Evolutionary conservation across 257 asterid species (phyloP), one percentile per base, ranked within the genome.

Genomic region (Solanum sejunctum): DNA sequence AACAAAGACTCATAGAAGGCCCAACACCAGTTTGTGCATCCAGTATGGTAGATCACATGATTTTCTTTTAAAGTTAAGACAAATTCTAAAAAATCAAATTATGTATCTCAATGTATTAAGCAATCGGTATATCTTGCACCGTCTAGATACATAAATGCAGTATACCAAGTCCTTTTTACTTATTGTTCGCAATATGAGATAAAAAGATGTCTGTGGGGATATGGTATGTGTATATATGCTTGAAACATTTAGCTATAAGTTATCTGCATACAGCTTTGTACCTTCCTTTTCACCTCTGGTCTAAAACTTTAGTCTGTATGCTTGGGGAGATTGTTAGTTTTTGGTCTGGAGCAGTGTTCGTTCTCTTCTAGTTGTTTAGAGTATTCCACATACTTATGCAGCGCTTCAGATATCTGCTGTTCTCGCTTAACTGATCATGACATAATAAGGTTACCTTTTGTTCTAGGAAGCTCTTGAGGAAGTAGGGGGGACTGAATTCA

Each of bases 381-480:
- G 13, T 49, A 51, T 51, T 3, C 12, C 23, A 51, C 36, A 77
- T 12, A 23, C 63, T 23, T 77, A 4, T 61, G 39, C 85, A 6
- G 26, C 54, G 1, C 36, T 63, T 49, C 32, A 28, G 80, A 47
- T 0, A 8, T 20, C 3, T 26, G 36, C 47, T 8, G 1, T 26
- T 83, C 79, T 64, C 66, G 12, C 23, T 0, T 5, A 39, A 56
- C 7, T 8, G 69, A 67, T 83, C 64, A 77, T 52, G 23, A 2
- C 52, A 71, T 67, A 77, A 32, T 83, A 58, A 63, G 81, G 47
- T 56, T 84, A 86, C 51, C 87, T 85, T 56, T 84, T 87, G 87
- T 89, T 89, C 55, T 91, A 94, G 98, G 93, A 88, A 85, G 92
- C 85, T 45, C 61, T 52, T 84, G 92, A 86, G 79, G 82, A 56